Percentiles rank a stretch among this genome's conserved stretches.
These are phyloP conservation scores for Yarrowia deformans DNA, from an alignment of 805 yeast species.

Conservation along the genomic window DNA sequence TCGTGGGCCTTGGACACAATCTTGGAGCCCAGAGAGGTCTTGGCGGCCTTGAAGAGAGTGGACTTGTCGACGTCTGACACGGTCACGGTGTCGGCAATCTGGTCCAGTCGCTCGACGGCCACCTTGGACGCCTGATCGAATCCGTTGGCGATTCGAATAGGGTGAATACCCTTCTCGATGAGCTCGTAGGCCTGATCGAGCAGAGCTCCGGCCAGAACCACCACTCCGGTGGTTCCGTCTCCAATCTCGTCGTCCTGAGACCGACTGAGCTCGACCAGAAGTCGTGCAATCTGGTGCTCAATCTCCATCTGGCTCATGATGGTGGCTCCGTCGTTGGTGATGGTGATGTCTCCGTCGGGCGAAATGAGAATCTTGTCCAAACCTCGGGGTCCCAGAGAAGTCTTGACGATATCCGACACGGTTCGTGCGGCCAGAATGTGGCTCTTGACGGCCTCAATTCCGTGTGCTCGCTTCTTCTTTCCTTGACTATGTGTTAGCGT, in stretches of 20 bases:
- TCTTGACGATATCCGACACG: constrained; percentile 88
- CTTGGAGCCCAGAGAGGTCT: constrained; percentile 93
- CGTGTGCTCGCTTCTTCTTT: constrained; percentile 68
- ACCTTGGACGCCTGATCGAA: constrained; percentile 96
- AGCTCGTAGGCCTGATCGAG: constrained; percentile 93
- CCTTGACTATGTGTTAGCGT: constrained; percentile 53
- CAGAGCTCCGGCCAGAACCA: constrained; percentile 92
- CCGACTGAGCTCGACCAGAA: constrained; percentile 88
- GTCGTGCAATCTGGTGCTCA: constrained; percentile 94
- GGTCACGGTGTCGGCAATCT: constrained; percentile 70
- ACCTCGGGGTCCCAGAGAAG: constrained; percentile 98
- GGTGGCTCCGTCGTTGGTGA: constrained; percentile 98
- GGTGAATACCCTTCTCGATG: constrained; percentile 96
- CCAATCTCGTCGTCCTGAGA: constrained; percentile 99
- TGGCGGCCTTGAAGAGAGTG: constrained; percentile 84
- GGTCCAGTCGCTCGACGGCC: constrained; percentile 79
- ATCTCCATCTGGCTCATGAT: constrained; percentile 94
- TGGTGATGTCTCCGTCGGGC: constrained; percentile 97
- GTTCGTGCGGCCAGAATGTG: constrained; percentile 95
- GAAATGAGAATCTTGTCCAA: constrained; percentile 92
- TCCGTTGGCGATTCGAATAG: constrained; percentile 95
- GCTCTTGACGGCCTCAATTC: constrained; percentile 76
- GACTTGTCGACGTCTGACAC: constrained; percentile 57
- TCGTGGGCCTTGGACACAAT: constrained; percentile 94
- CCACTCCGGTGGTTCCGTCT: constrained; percentile 99